Evolutionary conservation across 202 grass and related monocot genomes (phyloP).

Genomic region (Cymbopogon flexuosus): DNA sequence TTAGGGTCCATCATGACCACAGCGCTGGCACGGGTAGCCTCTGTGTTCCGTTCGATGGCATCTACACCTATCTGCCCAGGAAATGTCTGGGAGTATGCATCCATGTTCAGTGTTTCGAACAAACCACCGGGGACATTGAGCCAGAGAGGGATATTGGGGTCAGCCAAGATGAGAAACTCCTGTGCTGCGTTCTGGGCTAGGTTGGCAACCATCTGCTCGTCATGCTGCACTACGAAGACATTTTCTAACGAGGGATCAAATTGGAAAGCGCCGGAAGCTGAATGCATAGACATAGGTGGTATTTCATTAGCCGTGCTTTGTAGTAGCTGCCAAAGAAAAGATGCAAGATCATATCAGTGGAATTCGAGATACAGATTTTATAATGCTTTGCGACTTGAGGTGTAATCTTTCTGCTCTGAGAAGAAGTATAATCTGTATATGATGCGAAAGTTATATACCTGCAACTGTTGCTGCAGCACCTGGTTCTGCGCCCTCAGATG

Average conservation of each 20-base stretch:
- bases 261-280: background rate
- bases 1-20: constrained; percentile 34
- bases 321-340: constrained; percentile 30
- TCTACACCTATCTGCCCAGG: background rate
- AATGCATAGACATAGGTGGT: background rate
- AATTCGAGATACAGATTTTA: background rate
- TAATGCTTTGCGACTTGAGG: background rate
- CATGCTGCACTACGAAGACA: background rate
- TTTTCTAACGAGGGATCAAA: background rate
- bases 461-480: constrained; percentile 38
- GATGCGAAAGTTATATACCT: background rate
- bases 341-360: background rate
- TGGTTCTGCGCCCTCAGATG: constrained; percentile 27
- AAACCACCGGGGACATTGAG: constrained; percentile 15
- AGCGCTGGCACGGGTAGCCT: constrained; percentile 47
- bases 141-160: constrained; percentile 43
- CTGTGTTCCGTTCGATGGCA: constrained; percentile 1
- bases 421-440: background rate
- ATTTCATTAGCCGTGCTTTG: background rate
- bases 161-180: constrained; percentile 31
- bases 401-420: background rate
- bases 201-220: background rate
- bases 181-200: constrained; percentile 34
- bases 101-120: constrained; percentile 37
- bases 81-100: constrained; percentile 32